Conservation (phyloP, 257 asterid species). For the Petunia secreta region DNA sequence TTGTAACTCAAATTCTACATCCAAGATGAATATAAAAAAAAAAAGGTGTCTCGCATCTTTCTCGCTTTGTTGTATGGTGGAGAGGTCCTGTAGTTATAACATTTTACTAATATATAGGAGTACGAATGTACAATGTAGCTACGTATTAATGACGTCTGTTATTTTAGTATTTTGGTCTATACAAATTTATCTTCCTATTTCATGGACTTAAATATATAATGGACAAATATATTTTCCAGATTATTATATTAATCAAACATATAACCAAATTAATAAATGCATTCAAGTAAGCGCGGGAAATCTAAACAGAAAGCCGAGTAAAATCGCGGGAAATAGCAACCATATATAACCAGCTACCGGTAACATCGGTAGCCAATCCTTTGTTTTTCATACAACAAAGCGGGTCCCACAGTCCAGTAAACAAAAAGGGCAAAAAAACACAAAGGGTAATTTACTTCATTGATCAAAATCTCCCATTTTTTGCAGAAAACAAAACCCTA, state of each 20-base stretch:
- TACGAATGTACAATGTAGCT: no score
- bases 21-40: no score
- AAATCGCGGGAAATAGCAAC: constrained; percentile 25
- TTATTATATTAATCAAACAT: no score
- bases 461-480: background rate
- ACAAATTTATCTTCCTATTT: no score
- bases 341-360: background rate
- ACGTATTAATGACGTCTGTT: no score
- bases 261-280: background rate
- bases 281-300: constrained; percentile 18
- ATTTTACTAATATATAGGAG: no score
- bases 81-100: background rate
- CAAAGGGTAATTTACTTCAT: background rate
- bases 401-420: background rate
- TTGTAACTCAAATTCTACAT: no score
- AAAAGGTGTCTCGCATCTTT: no score
- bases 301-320: background rate
- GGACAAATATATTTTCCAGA: no score
- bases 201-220: no score
- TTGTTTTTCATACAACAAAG: constrained; percentile 9
- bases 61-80: no score
- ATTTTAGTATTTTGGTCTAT: no score
- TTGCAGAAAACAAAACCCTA: constrained; percentile 1
- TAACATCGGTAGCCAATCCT: background rate
- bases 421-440: background rate